Evolutionary conservation across 2,329 filamentous ascomycete genomes (phyloP).

Genomic region (Aspergillus novoparasiticus): DNA sequence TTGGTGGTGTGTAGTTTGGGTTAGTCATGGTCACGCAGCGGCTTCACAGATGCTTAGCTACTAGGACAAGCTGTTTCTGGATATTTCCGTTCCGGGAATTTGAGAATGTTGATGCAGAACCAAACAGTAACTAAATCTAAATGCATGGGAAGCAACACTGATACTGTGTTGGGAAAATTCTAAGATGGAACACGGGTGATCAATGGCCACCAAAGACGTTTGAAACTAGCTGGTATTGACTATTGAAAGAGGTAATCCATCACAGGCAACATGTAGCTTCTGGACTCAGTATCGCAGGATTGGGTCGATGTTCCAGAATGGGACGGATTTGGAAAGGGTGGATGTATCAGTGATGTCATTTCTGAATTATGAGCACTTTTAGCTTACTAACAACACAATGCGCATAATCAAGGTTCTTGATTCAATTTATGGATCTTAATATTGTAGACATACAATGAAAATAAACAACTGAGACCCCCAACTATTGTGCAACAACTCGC

Average conservation of each 20-base stretch:
- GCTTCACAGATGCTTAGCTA: not conserved
- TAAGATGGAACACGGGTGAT: not conserved
- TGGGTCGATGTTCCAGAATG: not conserved
- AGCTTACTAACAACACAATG: not conserved
- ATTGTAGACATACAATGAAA: not conserved
- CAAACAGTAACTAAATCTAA: not conserved
- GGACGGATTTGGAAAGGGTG: not conserved
- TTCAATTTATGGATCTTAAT: not conserved
- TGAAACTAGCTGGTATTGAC: not conserved
- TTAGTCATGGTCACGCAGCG: not conserved
- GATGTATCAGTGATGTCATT: not conserved
- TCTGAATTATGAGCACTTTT: too few relatives aligned
- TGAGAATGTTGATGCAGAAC: not conserved
- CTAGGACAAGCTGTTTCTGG: not conserved
- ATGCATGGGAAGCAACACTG: not conserved
- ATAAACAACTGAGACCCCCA: not conserved
- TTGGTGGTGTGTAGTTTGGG: conserved; percentile 12
- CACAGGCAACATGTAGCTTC: not conserved
- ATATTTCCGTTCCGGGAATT: not conserved
- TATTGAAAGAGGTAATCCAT: not conserved
- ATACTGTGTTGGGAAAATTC: not conserved
- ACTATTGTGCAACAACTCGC: conserved; percentile 6
- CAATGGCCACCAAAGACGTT: not conserved
- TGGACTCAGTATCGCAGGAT: not conserved
- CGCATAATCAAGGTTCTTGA: too few relatives aligned